Conservation (phyloP, 2,329 filamentous ascomycete genomes). For the Colletotrichum kahawae region DNA sequence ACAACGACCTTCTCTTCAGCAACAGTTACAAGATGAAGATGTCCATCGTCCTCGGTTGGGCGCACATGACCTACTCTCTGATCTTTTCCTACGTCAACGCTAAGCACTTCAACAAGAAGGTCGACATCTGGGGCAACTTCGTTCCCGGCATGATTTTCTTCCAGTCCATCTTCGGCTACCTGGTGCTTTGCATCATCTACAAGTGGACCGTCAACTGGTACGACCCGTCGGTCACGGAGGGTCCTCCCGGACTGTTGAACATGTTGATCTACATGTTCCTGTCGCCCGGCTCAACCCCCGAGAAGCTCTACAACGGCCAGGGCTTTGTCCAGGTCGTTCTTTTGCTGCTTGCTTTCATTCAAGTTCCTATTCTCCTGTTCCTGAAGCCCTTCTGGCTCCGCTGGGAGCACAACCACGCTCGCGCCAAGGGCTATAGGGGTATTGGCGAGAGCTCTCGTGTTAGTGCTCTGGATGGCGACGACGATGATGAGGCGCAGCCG, state of each 20-base stretch:
- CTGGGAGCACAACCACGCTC: constrained; percentile 89
- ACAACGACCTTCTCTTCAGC: constrained; percentile 93
- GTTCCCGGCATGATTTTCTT: constrained; percentile 99
- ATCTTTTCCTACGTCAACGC: constrained; percentile 93
- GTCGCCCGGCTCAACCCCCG: constrained; percentile 72
- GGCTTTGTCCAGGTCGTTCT: constrained; percentile 76
- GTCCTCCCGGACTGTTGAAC: constrained; percentile 89
- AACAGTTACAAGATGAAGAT: constrained; percentile 99
- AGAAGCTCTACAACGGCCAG: constrained; percentile 79
- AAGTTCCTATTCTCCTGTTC: constrained; percentile 91
- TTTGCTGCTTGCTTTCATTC: constrained; percentile 79
- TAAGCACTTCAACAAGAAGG: constrained; percentile 89
- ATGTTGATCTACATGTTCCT: constrained; percentile 99
- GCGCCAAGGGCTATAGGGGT: constrained; percentile 88
- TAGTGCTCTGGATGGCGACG: constrained; percentile 88
- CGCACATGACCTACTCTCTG: constrained; percentile 98
- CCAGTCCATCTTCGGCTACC: constrained; percentile 97
- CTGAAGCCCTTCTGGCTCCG: constrained; percentile 95
- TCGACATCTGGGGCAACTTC: constrained; percentile 98
- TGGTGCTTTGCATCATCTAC: constrained; percentile 92
- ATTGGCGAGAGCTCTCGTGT: constrained; percentile 89
- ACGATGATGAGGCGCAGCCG: constrained; percentile 73
- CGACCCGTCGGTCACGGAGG: constrained; percentile 58
- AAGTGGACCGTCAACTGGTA: constrained; percentile 95
- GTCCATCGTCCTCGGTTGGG: constrained; percentile 96